phyloP scores from a whole-genome alignment of 208 protist genomes.

The Trypanosomatidae sp. region DNA sequence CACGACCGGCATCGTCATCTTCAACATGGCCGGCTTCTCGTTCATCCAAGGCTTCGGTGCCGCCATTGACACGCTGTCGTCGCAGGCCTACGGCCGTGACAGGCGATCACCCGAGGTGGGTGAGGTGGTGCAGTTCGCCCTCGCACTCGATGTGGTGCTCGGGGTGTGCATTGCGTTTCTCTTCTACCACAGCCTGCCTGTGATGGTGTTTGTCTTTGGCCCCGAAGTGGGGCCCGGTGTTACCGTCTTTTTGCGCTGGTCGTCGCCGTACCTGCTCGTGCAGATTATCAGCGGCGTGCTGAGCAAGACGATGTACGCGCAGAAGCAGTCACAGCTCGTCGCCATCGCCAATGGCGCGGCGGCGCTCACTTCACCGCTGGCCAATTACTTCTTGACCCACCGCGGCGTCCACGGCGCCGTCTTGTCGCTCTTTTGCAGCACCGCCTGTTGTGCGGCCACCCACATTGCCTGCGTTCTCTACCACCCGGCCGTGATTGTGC shows the following conservation, averaged over 20 bases:
- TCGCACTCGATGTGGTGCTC: slow-evolving; percentile 23
- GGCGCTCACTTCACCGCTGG: slow-evolving; percentile 21
- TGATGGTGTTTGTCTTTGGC: slow-evolving; percentile 26
- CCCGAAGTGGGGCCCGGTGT: slow-evolving; percentile 20
- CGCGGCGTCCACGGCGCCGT: slow-evolving; percentile 37
- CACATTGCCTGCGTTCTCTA: slow-evolving; percentile 21
- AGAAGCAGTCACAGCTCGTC: slow-evolving; percentile 32
- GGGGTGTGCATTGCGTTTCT: slow-evolving; percentile 28
- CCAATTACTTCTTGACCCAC: slow-evolving; percentile 44
- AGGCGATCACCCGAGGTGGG: slow-evolving; percentile 34
- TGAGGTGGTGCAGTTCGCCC: slow-evolving; percentile 41
- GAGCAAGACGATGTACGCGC: slow-evolving; percentile 52
- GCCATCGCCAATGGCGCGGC: slow-evolving; percentile 30
- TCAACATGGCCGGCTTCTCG: slow-evolving; percentile 53
- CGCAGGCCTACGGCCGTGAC: slow-evolving; percentile 50
- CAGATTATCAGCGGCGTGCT: slow-evolving; percentile 41
- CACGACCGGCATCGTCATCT: slow-evolving; percentile 42
- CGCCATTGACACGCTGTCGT: slow-evolving; percentile 57
- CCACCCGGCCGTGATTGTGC: slow-evolving; percentile 35
- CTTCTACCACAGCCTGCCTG: slow-evolving; percentile 21
- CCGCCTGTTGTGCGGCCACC: slow-evolving; percentile 15
- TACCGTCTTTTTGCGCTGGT: slow-evolving; percentile 26
- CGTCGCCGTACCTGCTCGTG: slow-evolving; percentile 33
- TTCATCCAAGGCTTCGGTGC: slow-evolving; percentile 39
- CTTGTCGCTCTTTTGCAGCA: slow-evolving; percentile 16